phyloP scores from a whole-genome alignment of 1,139 yeast genomes.

The Casaregolazyma lundiana region DNA sequence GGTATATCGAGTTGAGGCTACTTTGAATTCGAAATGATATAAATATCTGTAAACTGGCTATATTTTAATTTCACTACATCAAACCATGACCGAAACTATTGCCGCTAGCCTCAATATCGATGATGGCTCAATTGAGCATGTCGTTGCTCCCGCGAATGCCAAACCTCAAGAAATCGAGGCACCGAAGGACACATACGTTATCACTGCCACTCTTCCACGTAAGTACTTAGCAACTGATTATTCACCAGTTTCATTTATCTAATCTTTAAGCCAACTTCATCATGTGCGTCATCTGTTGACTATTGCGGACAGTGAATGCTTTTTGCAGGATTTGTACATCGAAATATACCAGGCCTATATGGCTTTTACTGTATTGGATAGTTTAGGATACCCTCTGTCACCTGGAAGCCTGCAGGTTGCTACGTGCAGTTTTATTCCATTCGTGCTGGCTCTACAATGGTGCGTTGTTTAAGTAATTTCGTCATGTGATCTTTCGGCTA shows the following conservation, averaged over 20 bases:
- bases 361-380: background rate
- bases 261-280: background rate
- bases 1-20: no score
- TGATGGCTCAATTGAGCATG: background rate
- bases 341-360: background rate
- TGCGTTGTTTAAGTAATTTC: no score
- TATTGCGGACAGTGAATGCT: no score
- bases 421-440: no score
- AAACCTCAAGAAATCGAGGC: background rate
- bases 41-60: no score
- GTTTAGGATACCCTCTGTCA: no score
- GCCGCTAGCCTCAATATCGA: background rate
- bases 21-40: no score
- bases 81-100: background rate
- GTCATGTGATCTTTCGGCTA: no score
- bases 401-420: no score
- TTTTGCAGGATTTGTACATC: background rate
- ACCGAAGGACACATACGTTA: background rate
- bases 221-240: background rate
- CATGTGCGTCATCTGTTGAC: background rate
- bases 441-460: no score
- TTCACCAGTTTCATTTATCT: background rate
- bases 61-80: no score
- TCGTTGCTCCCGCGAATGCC: background rate
- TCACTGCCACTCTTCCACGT: background rate